phyloP scores from a whole-genome alignment of 2,329 filamentous ascomycete species.

The Elsinoe australis region DNA sequence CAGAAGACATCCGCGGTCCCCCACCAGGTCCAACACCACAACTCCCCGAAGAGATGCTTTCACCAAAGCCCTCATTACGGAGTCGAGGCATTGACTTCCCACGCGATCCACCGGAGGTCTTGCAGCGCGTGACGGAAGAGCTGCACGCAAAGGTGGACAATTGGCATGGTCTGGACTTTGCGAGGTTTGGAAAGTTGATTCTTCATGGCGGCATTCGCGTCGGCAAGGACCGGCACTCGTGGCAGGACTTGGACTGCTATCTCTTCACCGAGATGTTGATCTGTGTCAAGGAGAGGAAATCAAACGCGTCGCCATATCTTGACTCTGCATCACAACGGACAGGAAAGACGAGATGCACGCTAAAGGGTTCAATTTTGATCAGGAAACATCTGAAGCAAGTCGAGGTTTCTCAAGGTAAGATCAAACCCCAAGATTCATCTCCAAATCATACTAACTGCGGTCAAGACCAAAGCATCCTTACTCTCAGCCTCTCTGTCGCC shows the following conservation, averaged over 20 bases:
- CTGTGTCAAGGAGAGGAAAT: constrained; percentile 95
- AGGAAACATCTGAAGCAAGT: constrained; percentile 96
- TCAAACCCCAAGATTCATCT: not conserved
- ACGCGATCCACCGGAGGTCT: constrained; percentile 50
- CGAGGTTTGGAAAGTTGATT: constrained; percentile 83
- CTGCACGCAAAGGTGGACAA: constrained; percentile 87
- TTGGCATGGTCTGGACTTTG: constrained; percentile 94
- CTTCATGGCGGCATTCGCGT: constrained; percentile 85
- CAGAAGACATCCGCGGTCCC: constrained; percentile 61
- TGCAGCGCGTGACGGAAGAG: constrained; percentile 81
- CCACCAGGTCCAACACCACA: constrained; percentile 29
- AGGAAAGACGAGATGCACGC: constrained; percentile 58
- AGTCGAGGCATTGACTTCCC: constrained; percentile 17
- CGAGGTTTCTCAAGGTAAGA: constrained; percentile 50
- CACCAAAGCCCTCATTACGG: constrained; percentile 16
- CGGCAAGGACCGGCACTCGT: constrained; percentile 90
- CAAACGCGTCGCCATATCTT: constrained; percentile 16
- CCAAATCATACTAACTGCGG: constrained; percentile 12
- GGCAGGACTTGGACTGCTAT: constrained; percentile 97
- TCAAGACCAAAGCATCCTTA: constrained; percentile 73
- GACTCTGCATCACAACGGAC: constrained; percentile 17
- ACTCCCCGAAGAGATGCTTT: constrained; percentile 13
- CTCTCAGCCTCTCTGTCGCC: constrained; percentile 79
- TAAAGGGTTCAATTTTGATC: constrained; percentile 96
- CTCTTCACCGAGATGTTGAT: constrained; percentile 99